Evolutionary conservation across 192 early-diverging fungal species (phyloP).

Genomic region (Umbelopsis vinacea): DNA sequence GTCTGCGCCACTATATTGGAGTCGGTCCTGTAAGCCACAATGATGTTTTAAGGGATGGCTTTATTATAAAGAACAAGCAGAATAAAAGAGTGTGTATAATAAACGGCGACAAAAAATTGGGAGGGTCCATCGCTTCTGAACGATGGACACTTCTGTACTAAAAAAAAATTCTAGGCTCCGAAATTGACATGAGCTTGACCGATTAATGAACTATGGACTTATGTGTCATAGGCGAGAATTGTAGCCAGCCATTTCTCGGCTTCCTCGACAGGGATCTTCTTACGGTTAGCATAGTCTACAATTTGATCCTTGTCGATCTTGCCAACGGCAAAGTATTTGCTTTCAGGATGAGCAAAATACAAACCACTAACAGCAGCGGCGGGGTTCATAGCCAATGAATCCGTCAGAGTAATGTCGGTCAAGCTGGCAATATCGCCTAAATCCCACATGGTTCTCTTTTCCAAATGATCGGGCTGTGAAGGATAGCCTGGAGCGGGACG

Average conservation of each 20-base stretch:
- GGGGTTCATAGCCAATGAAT: conserved; percentile 91
- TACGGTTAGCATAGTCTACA: conserved; percentile 75
- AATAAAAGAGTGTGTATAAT: too few relatives aligned
- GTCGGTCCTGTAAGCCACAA: too few relatives aligned
- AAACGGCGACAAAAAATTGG: too few relatives aligned
- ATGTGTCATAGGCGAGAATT: conserved; percentile 70
- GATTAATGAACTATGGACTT: neutral
- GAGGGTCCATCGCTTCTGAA: too few relatives aligned
- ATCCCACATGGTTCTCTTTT: conserved; percentile 94
- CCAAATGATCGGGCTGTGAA: conserved; percentile 93
- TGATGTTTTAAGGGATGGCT: neutral
- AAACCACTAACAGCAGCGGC: conserved; percentile 86
- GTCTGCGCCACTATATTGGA: too few relatives aligned
- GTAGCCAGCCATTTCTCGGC: conserved; percentile 79
- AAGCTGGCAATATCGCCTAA: conserved; percentile 76
- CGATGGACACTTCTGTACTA: neutral
- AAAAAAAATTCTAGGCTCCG: conserved; percentile 3
- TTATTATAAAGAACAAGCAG: neutral
- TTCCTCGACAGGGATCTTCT: conserved; percentile 61
- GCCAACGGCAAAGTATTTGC: conserved; percentile 94
- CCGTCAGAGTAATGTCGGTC: conserved; percentile 90
- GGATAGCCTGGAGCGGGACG: conserved; percentile 96
- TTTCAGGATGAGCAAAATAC: conserved; percentile 70
- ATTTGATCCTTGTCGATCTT: conserved; percentile 93
- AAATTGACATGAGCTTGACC: neutral